phyloP scores from a whole-genome alignment of 2,329 filamentous ascomycete species.

The Penicillium sp. region DNA sequence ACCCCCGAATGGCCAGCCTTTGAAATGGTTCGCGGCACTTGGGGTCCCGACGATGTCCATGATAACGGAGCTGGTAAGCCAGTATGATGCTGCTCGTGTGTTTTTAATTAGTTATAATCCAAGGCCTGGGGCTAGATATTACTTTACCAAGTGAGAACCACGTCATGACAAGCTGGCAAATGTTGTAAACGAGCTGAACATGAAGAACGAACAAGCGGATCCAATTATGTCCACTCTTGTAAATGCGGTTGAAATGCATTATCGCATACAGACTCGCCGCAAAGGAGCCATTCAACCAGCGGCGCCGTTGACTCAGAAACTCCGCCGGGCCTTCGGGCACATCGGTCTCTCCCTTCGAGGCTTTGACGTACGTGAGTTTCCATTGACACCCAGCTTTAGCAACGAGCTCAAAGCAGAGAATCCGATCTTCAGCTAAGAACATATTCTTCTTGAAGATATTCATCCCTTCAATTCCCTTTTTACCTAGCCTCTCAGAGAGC shows the following conservation, averaged over 20 bases:
- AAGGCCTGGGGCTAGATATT: not conserved
- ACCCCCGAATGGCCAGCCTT: slow-evolving; percentile 86
- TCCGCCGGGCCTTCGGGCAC: slow-evolving; percentile 92
- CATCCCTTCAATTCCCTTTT: slow-evolving; percentile 98
- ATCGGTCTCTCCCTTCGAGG: slow-evolving; percentile 96
- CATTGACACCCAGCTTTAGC: slow-evolving; percentile 97
- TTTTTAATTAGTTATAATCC: slow-evolving; percentile 31
- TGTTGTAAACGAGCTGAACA: slow-evolving; percentile 89
- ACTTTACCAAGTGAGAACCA: slow-evolving; percentile 69
- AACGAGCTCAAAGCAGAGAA: slow-evolving; percentile 94
- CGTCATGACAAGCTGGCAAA: slow-evolving; percentile 77
- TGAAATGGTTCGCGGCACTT: slow-evolving; percentile 50
- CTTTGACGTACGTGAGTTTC: slow-evolving; percentile 97
- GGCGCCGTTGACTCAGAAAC: slow-evolving; percentile 92
- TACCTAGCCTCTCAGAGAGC: slow-evolving; percentile 83
- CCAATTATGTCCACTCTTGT: slow-evolving; percentile 93
- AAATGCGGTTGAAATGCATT: slow-evolving; percentile 96
- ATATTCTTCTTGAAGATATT: slow-evolving; percentile 99
- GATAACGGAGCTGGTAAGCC: slow-evolving; percentile 92
- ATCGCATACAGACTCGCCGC: slow-evolving; percentile 91
- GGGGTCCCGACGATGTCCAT: slow-evolving; percentile 89
- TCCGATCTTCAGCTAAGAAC: slow-evolving; percentile 99
- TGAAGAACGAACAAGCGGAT: slow-evolving; percentile 97
- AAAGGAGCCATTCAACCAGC: slow-evolving; percentile 98
- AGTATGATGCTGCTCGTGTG: slow-evolving; percentile 71